phyloP scores from a whole-genome alignment of 139 green algal species.

The Dunaliella primolecta region DNA sequence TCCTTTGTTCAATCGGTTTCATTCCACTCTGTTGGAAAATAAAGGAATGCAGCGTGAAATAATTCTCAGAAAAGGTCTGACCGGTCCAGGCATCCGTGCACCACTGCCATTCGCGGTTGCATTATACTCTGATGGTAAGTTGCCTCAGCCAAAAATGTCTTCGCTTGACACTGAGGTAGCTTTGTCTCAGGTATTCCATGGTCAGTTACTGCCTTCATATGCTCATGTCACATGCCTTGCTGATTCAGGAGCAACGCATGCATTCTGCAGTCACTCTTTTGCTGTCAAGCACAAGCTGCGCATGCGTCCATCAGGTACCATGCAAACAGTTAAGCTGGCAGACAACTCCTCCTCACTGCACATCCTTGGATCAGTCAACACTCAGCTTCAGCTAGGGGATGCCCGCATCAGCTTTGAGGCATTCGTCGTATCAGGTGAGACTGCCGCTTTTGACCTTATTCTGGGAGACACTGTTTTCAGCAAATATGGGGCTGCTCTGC shows the following conservation, averaged over 20 bases:
- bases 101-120: neutral
- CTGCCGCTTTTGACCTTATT: neutral
- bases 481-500: neutral
- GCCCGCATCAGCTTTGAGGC: neutral
- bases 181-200: neutral
- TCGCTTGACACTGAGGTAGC: neutral
- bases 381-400: neutral
- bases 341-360: neutral
- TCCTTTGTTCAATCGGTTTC: neutral
- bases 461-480: neutral
- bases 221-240: neutral
- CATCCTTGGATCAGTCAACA: neutral
- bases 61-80: neutral
- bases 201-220: neutral
- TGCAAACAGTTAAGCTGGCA: neutral
- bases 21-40: neutral
- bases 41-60: neutral
- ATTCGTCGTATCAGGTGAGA: neutral
- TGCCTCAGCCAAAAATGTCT: neutral
- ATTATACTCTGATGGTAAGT: neutral
- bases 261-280: neutral
- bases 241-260: neutral
- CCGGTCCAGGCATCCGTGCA: neutral
- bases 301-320: neutral
- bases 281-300: neutral